Conservation (phyloP, 148 eudicot genomes). For the Rhododendron ferrugineum region DNA sequence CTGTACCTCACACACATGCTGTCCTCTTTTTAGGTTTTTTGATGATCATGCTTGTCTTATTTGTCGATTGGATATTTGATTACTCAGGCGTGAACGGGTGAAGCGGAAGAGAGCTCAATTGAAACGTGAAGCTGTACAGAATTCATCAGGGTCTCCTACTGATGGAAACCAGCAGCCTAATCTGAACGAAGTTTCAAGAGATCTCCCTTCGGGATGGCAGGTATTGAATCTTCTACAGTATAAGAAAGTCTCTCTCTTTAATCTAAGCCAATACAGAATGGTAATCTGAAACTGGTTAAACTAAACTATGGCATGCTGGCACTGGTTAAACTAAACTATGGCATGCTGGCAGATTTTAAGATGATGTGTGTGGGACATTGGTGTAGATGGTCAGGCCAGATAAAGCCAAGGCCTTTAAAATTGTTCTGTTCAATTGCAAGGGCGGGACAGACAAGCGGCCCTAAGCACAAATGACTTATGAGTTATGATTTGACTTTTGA, state of each 20-base stretch:
- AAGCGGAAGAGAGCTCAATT: slow-evolving; percentile 76
- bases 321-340: background rate
- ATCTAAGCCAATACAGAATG: background rate
- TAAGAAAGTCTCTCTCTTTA: background rate
- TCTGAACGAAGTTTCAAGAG: slow-evolving; percentile 49
- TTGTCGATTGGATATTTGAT: background rate
- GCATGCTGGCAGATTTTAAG: background rate
- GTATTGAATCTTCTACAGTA: slow-evolving; percentile 22
- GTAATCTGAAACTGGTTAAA: background rate
- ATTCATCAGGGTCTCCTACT: slow-evolving; percentile 20
- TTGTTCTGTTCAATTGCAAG: background rate
- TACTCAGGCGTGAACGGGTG: slow-evolving; percentile 85
- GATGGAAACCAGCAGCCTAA: slow-evolving; percentile 53
- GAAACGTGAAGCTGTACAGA: slow-evolving; percentile 37
- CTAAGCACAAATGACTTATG: background rate
- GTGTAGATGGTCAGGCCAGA: background rate
- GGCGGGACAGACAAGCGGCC: background rate
- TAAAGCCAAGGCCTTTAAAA: background rate
- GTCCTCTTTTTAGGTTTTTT: background rate
- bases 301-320: background rate
- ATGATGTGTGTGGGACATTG: background rate
- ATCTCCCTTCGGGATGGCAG: slow-evolving; percentile 95
- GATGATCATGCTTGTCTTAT: background rate
- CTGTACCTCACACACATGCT: background rate
- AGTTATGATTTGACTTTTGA: background rate